Conservation (phyloP, 1,139 yeast genomes). For the Candida sp. region DNA sequence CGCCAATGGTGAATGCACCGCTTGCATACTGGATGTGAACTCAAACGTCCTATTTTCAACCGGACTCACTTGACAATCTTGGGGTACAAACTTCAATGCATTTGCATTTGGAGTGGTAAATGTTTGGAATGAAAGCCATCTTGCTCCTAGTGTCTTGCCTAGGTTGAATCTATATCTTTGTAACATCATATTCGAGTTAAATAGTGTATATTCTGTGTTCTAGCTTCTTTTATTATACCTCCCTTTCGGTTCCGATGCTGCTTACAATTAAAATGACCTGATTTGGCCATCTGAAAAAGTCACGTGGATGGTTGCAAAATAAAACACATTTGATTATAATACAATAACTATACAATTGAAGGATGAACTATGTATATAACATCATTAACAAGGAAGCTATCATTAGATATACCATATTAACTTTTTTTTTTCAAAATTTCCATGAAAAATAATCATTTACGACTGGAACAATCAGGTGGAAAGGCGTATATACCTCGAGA, state of each 20-base stretch:
- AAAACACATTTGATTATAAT: too few relatives aligned
- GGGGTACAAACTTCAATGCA: conserved; percentile 75
- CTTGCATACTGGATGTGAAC: conserved; percentile 67
- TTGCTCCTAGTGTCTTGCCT: conserved; percentile 3
- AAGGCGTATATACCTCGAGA: too few relatives aligned
- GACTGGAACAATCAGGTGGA: not conserved
- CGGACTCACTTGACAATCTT: conserved; percentile 55
- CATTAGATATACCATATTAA: not conserved
- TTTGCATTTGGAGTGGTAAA: conserved; percentile 84
- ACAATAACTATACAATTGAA: too few relatives aligned
- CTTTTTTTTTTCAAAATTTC: too few relatives aligned
- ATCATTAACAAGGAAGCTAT: not conserved
- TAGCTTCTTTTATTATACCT: too few relatives aligned
- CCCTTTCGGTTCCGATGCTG: not conserved
- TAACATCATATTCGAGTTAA: not conserved
- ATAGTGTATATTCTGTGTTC: too few relatives aligned
- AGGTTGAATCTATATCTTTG: not conserved
- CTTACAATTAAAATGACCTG: not conserved
- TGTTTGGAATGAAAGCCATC: conserved; percentile 38
- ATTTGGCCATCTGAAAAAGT: too few relatives aligned
- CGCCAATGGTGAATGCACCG: conserved; percentile 81
- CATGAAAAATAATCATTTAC: too few relatives aligned
- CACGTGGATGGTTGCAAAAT: not conserved
- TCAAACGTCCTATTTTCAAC: conserved; percentile 58
- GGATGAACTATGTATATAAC: not conserved